Evolutionary conservation across 2,329 filamentous ascomycete genomes (phyloP), one percentile per base, ranked within the genome.

Genomic region (Colletotrichum sojae): DNA sequence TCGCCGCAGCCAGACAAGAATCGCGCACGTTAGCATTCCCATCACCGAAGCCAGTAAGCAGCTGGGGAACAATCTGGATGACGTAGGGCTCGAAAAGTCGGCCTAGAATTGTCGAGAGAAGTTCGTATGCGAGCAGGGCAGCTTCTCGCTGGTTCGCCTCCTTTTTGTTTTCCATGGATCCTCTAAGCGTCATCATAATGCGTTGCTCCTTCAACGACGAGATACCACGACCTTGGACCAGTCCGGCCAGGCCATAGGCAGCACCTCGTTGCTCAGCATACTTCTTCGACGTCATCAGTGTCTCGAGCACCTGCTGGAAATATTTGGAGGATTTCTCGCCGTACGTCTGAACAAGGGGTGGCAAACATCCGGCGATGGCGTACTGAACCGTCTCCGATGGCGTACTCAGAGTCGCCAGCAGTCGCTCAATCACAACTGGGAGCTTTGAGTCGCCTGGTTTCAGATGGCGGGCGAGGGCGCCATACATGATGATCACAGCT

Each of bases 331-430:
- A 90, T 76, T 95, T 92, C 70, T 95, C 90, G 36, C 88, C 89
- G 54, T 92, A 95, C 3, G 94, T 92, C 67, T 90, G 91, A 39
- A 99, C 90, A n/a, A 99, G 86, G 1, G 96, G 95, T 15, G 96
- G 95, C 22, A 99, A 84, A 75, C 96, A 99, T 76, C 96, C 94
- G 4, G 97, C 94, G 67, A 98, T 95, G 54, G 96, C 96, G 78
- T 96, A 98, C 80, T 99, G 96, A 1, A 99, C 96, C 16, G 94
- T 95, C 80, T 99, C 96, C 0, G 96, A 98, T 31, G 96, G 96
- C 13, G 95, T 98, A 78, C 92, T 96, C 52, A 99, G 85, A 6
- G 97, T 98, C 22, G 90, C 89, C 64, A 99, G 86, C 22, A 99
- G 85, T 71, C 94, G 90, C 73, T 95, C 91, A 58, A 99, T 91